Conservation (phyloP, 306 rosid genomes). For the Cucumis cinereus region DNA sequence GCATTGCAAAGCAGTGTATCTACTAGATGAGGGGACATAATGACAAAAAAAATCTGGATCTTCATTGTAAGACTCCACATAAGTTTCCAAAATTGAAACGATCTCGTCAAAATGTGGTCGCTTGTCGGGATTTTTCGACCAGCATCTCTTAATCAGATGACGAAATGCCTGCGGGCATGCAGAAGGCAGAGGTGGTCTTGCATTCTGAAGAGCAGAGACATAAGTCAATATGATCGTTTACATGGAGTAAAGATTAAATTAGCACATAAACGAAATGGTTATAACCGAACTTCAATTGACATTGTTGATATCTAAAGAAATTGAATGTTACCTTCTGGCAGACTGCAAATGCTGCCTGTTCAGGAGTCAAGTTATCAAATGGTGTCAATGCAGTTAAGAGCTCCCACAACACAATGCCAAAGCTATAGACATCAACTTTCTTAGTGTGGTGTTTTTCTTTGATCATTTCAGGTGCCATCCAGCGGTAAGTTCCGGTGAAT, state of each 20-base stretch:
- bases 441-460: slow-evolving; percentile 82
- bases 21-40: slow-evolving; percentile 22
- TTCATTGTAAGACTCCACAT: slow-evolving; percentile 34
- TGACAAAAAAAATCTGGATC: slow-evolving; percentile 62
- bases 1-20: slow-evolving; percentile 26
- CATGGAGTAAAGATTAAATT: too few relatives aligned
- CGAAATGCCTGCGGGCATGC: slow-evolving; percentile 69
- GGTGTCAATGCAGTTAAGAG: slow-evolving; percentile 77
- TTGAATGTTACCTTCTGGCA: slow-evolving; percentile 57
- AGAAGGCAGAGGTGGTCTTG: slow-evolving; percentile 80
- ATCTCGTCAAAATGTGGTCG: slow-evolving; percentile 79
- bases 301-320: neutral
- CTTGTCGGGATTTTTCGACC: slow-evolving; percentile 64
- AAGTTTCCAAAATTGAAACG: slow-evolving; percentile 48
- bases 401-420: slow-evolving; percentile 96
- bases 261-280: neutral
- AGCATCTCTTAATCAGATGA: slow-evolving; percentile 61
- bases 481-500: slow-evolving; percentile 88
- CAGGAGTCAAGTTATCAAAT: slow-evolving; percentile 88
- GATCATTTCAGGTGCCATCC: slow-evolving; percentile 99
- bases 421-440: slow-evolving; percentile 93
- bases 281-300: neutral
- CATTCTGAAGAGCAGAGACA: slow-evolving; percentile 43
- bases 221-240: neutral
- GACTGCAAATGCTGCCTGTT: slow-evolving; percentile 98